phyloP scores from a whole-genome alignment of 148 eudicot genomes.

The Salicornia ramosissima region DNA sequence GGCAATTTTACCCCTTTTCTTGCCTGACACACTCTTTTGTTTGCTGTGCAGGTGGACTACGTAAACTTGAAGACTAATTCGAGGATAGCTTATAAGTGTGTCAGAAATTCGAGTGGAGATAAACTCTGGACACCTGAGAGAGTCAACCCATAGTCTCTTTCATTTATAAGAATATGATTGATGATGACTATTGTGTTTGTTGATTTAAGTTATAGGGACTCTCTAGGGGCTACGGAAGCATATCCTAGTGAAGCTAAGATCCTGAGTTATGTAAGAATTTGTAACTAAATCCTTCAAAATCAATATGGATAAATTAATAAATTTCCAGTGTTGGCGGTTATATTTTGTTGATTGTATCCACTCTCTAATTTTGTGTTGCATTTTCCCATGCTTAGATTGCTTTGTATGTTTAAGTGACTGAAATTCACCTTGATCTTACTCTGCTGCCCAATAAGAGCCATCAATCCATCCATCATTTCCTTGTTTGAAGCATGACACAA shows the following conservation, averaged over 20 bases:
- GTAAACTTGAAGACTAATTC: constrained; percentile 68
- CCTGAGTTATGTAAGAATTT: neutral
- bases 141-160: constrained; percentile 43
- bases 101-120: constrained; percentile 33
- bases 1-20: neutral
- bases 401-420: neutral
- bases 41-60: constrained; percentile 67
- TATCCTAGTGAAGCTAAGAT: neutral
- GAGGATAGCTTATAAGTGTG: constrained; percentile 37
- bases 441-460: neutral
- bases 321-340: neutral
- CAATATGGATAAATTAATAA: neutral
- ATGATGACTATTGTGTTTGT: constrained; percentile 4
- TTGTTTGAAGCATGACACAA: neutral
- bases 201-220: neutral
- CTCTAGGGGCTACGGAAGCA: constrained; percentile 6
- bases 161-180: constrained; percentile 13
- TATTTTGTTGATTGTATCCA: neutral
- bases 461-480: neutral
- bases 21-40: constrained; percentile 7
- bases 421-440: neutral
- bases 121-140: constrained; percentile 51
- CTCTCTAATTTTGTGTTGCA: neutral
- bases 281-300: neutral
- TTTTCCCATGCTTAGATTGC: neutral